Evolutionary conservation across 2,329 filamentous ascomycete species (phyloP), one percentile per base, ranked within the genome.

Genomic region (Epichloe uncinata): DNA sequence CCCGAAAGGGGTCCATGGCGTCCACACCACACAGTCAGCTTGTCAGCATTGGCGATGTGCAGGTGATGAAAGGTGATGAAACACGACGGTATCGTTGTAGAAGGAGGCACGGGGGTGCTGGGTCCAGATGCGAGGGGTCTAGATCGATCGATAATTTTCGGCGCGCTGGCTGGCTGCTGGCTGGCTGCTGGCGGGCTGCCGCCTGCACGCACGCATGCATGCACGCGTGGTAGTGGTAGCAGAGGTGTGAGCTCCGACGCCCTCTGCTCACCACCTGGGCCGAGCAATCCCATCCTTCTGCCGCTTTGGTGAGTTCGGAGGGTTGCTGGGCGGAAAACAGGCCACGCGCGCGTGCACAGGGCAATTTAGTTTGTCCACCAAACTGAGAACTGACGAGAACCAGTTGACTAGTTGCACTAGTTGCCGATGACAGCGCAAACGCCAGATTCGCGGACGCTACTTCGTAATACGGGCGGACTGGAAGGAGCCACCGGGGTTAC

Each of bases 351-450:
- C 30, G 41, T 26, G 34, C 41, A 26, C 45, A 41, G 37, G 20
- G 36, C 37, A 16, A 44, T 26, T 18, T n/a, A 35, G 13, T 4
- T n/a, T 37, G 35, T n/a, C 35, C 35, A 8, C n/a, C 5, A 20
- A 42, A 42, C 9, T 20, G 26, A 36, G 33, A 46, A 36, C 9
- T 46, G 44, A 46, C 44, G 36, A 40, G 26, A 30, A 30, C 26
- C 26, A 30, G 26, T 30, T 9, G 34, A 12, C 33, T 53, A 42
- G 48, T 20, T 20, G 43, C 55, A 12, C 33, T 53, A 42, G 48
- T 20, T 20, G 43, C 55, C 63, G 65, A 67, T 67, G 64, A 58
- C 58, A 54, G 54, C 50, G 56, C 54, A 61, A 67, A 68, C 60
- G n/a, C 56, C 52, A 68, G 65, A 67, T 67, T 45, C n/a, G 38